phyloP scores from a whole-genome alignment of 371 early-diverging fungal species.

The Syncephalastrum monosporum region DNA sequence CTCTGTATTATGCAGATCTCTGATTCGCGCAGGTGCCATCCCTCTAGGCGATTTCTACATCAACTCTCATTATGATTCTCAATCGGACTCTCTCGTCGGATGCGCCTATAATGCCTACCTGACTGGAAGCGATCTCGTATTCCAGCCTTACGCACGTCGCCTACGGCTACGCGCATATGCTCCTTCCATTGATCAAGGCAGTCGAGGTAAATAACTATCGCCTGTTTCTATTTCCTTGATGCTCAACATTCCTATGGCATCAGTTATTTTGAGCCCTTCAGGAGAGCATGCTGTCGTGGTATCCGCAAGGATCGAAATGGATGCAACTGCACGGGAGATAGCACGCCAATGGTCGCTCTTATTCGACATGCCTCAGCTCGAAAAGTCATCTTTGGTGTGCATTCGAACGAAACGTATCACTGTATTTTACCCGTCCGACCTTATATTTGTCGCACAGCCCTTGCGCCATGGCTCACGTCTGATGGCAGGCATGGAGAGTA shows the following conservation, averaged over 20 bases:
- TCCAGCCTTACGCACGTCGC: constrained; percentile 39
- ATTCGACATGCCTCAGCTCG: constrained; percentile 28
- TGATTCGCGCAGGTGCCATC: constrained; percentile 22
- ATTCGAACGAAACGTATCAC: constrained; percentile 21
- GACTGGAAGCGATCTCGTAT: constrained; percentile 36
- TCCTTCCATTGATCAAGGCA: constrained; percentile 12
- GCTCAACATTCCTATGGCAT: not conserved
- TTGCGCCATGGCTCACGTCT: constrained; percentile 25
- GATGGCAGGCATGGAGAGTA: constrained; percentile 35
- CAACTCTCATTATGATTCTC: not conserved
- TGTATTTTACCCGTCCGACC: constrained; percentile 28
- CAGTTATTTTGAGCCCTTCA: constrained; percentile 36
- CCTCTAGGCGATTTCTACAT: constrained; percentile 46
- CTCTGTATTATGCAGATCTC: not conserved
- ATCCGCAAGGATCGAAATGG: constrained; percentile 13
- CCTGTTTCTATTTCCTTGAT: no score
- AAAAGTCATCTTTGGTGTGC: constrained; percentile 10
- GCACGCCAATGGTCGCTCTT: constrained; percentile 33
- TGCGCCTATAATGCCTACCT: constrained; percentile 42
- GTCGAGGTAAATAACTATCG: not conserved
- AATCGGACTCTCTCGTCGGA: constrained; percentile 9
- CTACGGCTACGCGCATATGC: constrained; percentile 26
- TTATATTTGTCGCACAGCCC: constrained; percentile 33
- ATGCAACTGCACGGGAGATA: constrained; percentile 21
- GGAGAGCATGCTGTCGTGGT: constrained; percentile 30